Base-by-base conservation (phyloP, 2,329 filamentous ascomycete genomes). In the Colletotrichum agaves region DNA sequence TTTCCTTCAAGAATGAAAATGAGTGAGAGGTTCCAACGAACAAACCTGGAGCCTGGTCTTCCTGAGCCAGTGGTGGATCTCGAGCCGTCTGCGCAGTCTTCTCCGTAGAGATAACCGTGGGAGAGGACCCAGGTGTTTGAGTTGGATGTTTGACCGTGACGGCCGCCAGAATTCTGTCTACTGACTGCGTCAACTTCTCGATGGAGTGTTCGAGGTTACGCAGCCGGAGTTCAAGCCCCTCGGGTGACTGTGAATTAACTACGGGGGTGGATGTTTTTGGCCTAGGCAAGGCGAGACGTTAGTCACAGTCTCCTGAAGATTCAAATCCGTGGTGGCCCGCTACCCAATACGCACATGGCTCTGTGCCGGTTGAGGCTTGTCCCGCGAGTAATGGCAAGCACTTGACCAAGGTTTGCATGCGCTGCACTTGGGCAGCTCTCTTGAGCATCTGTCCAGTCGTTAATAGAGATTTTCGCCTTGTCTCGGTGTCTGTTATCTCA, bases 341-440 rank as follows among this genome's bases (percentile, higher is more conserved):
- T 17, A 43, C 39, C n/a, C 39, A n/a, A 43, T 15, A 43, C 3
- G 39, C 3, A n/a, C 3, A 19, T 53, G 31, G n/a, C 49, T 15
- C 27, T 33, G 17, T 1, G 21, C 2, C 7, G 31, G 5, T 10
- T 3, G 6, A 5, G 43, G 17, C 17, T 49, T 63, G n/a, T 63
- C 61, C 13, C 61, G 53, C 8, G 53, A 49, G 21, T 63, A 63
- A 15, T 57, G 15, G 33, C 61, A 63, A 19, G 11, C 27, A 13
- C 61, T 23, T 5, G 61, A 44, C 61, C 61, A 63, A 27, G 61
- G 61, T 15, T 58, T 44, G 43, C 53, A 63, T 10, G 61, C 61
- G 17, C 61, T 43, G 31, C 61, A 63, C 23, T 63, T 63, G n/a
- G 61, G 61, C 10, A 59, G 23, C n/a, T 63, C 61, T 21, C 44